Evolutionary conservation across 2,329 filamentous ascomycete species (phyloP), one percentile per base, ranked within the genome.

Genomic region (Aspergillus proliferans): DNA sequence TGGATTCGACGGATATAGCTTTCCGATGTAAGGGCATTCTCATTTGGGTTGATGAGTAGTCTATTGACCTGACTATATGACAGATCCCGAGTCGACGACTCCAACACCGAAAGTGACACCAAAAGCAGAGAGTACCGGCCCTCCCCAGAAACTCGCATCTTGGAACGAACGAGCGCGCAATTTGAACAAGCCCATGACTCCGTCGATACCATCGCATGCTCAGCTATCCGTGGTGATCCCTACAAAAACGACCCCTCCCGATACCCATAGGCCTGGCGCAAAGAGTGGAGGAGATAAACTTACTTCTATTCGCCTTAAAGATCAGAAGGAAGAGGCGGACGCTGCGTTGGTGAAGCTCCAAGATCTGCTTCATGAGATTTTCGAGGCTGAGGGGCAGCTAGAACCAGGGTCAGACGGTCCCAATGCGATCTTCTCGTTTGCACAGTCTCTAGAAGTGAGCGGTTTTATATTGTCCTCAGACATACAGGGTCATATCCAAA

Each of bases 241-340:
- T 15, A 64, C 71, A 15, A 67, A 74, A 28, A 61, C 72, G n/a
- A 49, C 66, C 3, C 70, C 69, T 30, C 60, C 62, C n/a, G 66
- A 66, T 42, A 62, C 69, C 33, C 68, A 71, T 40, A 62, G 69
- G 34, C 58, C 66, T 38, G 49, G 63, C 9, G 65, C 68, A 45
- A 59, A 64, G 51, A 69, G 79, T 45, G 76, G 75, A 6, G 76
- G 79, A 10, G 78, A 81, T 48, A 81, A 79, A 45, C 67, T 81
- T 2, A 72, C 85, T 18, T 76, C 81, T 14, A 70, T 84, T 41
- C 82, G 81, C 39, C 74, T 89, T 2, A 70, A 62, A 50, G 89
- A 94, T 61, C 88, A 95, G 66, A 85, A 86, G 45, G 85, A 94
- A 58, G 84, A 90, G 60, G 87, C 86, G 4, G 85, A 95, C 58